Percentiles rank a stretch among this genome's conserved stretches.
Conservation (phyloP, 805 yeast species). For the Clavispora fructus region DNA sequence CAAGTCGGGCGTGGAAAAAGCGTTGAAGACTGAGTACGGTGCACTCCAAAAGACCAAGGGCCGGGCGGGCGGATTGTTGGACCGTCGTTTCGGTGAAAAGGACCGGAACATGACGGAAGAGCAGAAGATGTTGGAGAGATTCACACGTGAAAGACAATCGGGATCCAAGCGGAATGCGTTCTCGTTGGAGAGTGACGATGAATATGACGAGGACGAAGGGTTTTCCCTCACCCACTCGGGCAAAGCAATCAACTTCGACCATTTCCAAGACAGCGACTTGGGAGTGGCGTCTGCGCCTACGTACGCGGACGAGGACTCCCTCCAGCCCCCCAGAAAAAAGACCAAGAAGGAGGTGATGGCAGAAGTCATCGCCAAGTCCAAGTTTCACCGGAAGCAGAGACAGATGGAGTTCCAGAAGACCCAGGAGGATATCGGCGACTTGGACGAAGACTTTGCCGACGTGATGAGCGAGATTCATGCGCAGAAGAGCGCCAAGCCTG, state of each 20-base stretch:
- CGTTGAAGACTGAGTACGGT: slow-evolving; percentile 56
- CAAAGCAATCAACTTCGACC: slow-evolving; percentile 55
- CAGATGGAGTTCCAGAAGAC: slow-evolving; percentile 58
- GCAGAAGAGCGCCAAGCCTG: slow-evolving; percentile 14
- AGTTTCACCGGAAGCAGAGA: slow-evolving; percentile 70
- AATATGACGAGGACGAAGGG: slow-evolving; percentile 49
- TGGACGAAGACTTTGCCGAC: slow-evolving; percentile 71
- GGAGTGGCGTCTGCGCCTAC: slow-evolving; percentile 18
- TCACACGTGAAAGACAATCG: slow-evolving; percentile 78
- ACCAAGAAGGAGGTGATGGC: slow-evolving; percentile 83
- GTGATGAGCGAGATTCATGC: slow-evolving; percentile 50
- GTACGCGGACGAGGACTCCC: slow-evolving; percentile 36
- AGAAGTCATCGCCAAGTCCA: slow-evolving; percentile 78
- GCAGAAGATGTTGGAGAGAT: slow-evolving; percentile 92
- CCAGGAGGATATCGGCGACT: slow-evolving; percentile 56
- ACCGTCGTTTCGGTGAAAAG: slow-evolving; percentile 89
- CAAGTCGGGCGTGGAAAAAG: slow-evolving; percentile 33
- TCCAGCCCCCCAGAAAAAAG: slow-evolving; percentile 54
- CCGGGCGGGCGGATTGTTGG: slow-evolving; percentile 72
- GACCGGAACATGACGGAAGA: slow-evolving; percentile 68
- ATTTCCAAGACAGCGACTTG: slow-evolving; percentile 28
- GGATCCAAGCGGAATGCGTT: slow-evolving; percentile 46
- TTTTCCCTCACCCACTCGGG: slow-evolving; percentile 75
- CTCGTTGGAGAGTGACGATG: slow-evolving; percentile 67
- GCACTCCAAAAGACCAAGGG: slow-evolving; percentile 58